Base-by-base conservation (phyloP, 2,329 filamentous ascomycete species). In the Aureobasidium uvarum region DNA sequence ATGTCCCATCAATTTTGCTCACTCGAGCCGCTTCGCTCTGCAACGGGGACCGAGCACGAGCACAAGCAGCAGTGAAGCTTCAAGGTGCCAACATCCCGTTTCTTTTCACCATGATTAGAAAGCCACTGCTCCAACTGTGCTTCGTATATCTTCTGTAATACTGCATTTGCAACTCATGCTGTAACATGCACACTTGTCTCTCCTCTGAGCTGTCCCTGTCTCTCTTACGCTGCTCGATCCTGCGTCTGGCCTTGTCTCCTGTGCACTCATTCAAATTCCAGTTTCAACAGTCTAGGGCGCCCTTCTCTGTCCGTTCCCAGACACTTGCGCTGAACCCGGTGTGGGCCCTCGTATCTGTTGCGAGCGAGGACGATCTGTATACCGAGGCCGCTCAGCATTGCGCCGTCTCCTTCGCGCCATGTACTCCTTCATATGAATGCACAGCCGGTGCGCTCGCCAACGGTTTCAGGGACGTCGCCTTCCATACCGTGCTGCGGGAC, bases 401-500 rank as follows among this genome's bases (percentile, higher is more conserved):
- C 56, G 31, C 56, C 45, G 56, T 51, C 31, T 28, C 31, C 43
- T 46, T 60, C 56, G 56, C 56, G 31, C 56, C 31, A 60, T 60
- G 56, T 60, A 60, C 56, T 60, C 56, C 56, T 60, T 38, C 56
- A 60, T 60, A 46, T 33, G 56, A 48, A 60, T 60, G 56, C 43
- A 60, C 56, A 48, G 43, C 56, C 56, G 56, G 41, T 60, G 36
- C 45, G 41, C 58, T 62, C 43, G 33, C 31, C 58, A 62, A 51
- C 58, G 41, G 58, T 62, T 62, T 51, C 58, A 62, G 58, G 58
- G 58, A 62, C 58, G 58, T 62, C 58, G 58, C 45, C 23, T 46
- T 62, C 45, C 58, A 31, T 23, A 60, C 58, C 20, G 58, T 48
- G 36, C 58, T 62, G 45, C 58, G 58, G 58, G 31, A 62, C 31